Evolutionary conservation across 2,329 filamentous ascomycete genomes (phyloP).

Genomic region (Amauroascus niger): DNA sequence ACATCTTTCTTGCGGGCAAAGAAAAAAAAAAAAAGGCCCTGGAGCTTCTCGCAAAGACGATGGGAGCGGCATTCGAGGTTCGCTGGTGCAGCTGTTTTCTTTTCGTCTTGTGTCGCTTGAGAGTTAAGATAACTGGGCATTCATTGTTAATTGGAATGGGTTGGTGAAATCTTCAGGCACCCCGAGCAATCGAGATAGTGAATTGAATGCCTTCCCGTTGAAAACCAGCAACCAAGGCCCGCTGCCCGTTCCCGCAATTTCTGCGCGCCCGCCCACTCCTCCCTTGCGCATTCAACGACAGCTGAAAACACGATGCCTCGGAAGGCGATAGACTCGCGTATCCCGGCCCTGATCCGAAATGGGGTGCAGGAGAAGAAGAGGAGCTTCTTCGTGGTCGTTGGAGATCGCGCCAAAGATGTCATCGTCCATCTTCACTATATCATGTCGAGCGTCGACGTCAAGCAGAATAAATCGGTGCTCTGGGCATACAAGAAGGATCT

Average conservation of each 20-base stretch:
- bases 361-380: constrained; percentile 88
- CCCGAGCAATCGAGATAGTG: not conserved
- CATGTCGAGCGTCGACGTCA: constrained; percentile 78
- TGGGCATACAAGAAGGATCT: constrained; percentile 99
- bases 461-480: constrained; percentile 89
- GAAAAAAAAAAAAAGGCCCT: too few relatives aligned
- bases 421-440: constrained; percentile 94
- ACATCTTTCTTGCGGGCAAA: too few relatives aligned
- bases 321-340: constrained; percentile 68
- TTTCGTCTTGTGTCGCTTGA: not conserved
- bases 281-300: too few relatives aligned
- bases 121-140: not conserved
- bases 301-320: constrained; percentile 31
- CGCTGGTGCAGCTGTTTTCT: not conserved
- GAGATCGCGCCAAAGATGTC: constrained; percentile 87
- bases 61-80: too few relatives aligned
- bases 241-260: not conserved
- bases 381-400: constrained; percentile 95
- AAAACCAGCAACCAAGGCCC: not conserved
- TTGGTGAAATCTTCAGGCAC: not conserved
- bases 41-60: too few relatives aligned
- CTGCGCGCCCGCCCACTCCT: not conserved
- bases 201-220: not conserved
- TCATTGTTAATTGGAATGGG: not conserved
- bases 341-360: constrained; percentile 84